phyloP scores from a whole-genome alignment of 495 filamentous ascomycete species.

The Aspergillus haitiensis region DNA sequence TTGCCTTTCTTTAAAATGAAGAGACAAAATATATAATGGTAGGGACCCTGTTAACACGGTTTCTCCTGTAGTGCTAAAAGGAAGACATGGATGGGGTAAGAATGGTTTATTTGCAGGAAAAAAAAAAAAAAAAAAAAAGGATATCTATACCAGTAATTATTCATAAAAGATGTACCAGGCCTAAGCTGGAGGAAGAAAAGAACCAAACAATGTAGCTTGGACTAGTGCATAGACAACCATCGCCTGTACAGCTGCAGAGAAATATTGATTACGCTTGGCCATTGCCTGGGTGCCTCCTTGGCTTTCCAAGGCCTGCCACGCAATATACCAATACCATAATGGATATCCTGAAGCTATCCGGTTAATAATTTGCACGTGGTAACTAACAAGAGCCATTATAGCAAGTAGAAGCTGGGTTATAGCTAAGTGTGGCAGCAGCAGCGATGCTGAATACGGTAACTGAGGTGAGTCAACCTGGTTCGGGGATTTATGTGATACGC shows the following conservation, averaged over 20 bases:
- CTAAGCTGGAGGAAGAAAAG: constrained; percentile 90
- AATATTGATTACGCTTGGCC: constrained; percentile 23
- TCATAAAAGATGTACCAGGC: no score
- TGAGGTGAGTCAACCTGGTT: constrained; percentile 21
- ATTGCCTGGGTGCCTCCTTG: constrained; percentile 13
- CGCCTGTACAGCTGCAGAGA: constrained; percentile 52
- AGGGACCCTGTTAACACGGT: no score
- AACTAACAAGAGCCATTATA: constrained; percentile 65
- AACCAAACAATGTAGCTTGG: constrained; percentile 81
- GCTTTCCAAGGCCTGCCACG: constrained; percentile 37
- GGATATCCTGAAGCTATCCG: constrained; percentile 86
- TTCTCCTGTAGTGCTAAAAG: no score
- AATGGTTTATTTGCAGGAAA: background rate
- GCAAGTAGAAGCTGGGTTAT: constrained; percentile 72
- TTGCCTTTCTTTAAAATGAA: no score
- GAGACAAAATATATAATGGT: no score
- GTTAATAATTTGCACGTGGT: constrained; percentile 92
- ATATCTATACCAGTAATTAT: background rate
- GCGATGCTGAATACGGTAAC: constrained; percentile 38
- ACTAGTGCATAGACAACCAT: constrained; percentile 81
- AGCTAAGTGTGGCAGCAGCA: constrained; percentile 57
- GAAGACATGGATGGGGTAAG: background rate
- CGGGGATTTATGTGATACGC: constrained; percentile 7
- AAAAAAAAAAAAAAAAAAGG: background rate
- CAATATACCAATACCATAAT: constrained; percentile 84